phyloP scores from a whole-genome alignment of 2,329 filamentous ascomycete species.

The Arachnopeziza araneosa region DNA sequence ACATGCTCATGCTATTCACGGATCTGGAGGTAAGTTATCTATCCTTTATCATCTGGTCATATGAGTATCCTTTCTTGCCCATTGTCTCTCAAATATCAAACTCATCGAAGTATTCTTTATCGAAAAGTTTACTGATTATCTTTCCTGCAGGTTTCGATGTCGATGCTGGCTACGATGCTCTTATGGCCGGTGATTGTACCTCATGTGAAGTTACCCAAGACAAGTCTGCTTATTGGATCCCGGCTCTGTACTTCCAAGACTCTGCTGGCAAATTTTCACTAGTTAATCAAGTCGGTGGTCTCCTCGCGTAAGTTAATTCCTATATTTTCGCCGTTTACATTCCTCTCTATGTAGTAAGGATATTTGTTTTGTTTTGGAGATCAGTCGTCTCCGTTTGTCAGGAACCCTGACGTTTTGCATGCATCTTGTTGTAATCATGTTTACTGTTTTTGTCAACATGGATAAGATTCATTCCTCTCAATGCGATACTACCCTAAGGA shows the following conservation, averaged over 20 bases:
- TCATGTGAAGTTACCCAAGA: conserved; percentile 59
- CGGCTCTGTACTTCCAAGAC: conserved; percentile 46
- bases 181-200: conserved; percentile 57
- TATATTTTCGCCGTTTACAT: not conserved
- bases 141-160: conserved; percentile 54
- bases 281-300: conserved; percentile 71
- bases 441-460: not conserved
- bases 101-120: not conserved
- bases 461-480: not conserved
- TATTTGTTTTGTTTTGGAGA: not conserved
- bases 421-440: not conserved
- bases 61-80: not conserved
- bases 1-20: conserved; percentile 73
- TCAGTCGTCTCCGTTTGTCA: not conserved
- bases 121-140: not conserved
- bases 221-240: conserved; percentile 64
- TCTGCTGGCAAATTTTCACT: conserved; percentile 44
- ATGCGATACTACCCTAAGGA: not conserved
- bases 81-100: not conserved
- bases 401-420: not conserved
- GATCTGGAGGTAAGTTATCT: conserved; percentile 60
- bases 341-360: not conserved
- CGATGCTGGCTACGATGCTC: conserved; percentile 48
- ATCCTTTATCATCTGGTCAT: not conserved
- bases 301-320: conserved; percentile 65